A percentile compares a stretch with the other conserved stretches of the same genome.
These are phyloP conservation scores for Fagus sylvatica DNA, from an alignment of 306 rosid genomes.

Conservation along the genomic window DNA sequence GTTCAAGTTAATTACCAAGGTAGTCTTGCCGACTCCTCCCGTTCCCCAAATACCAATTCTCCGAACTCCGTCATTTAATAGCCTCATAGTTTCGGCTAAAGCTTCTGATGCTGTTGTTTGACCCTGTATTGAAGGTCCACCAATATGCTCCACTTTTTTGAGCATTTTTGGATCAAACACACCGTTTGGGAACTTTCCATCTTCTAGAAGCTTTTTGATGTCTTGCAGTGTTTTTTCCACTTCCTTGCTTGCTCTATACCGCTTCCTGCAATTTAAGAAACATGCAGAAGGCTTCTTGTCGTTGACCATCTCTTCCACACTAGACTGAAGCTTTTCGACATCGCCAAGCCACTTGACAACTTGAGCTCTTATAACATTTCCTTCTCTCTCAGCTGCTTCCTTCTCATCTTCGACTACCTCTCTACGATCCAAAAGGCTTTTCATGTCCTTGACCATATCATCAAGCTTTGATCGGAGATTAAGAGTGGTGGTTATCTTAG, in stretches of 20 bases:
- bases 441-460: not conserved
- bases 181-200: not conserved
- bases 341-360: constrained; percentile 4
- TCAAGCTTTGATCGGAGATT: not conserved
- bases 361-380: not conserved
- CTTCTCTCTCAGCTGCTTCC: not conserved
- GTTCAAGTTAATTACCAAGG: constrained; percentile 22
- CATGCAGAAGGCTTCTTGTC: not conserved
- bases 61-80: not conserved
- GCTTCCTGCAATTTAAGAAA: not conserved
- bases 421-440: not conserved
- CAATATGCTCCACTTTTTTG: not conserved
- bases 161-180: not conserved
- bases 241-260: not conserved
- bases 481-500: not conserved
- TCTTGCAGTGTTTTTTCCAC: not conserved
- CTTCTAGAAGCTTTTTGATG: not conserved
- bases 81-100: not conserved
- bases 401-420: not conserved
- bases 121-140: not conserved
- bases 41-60: constrained; percentile 20
- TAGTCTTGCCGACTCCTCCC: constrained; percentile 13
- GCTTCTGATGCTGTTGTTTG: not conserved
- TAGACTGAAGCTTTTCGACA: not conserved
- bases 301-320: not conserved